Evolutionary conservation across 305 asterid genomes (phyloP).

Genomic region (Fraxinus baroniana): DNA sequence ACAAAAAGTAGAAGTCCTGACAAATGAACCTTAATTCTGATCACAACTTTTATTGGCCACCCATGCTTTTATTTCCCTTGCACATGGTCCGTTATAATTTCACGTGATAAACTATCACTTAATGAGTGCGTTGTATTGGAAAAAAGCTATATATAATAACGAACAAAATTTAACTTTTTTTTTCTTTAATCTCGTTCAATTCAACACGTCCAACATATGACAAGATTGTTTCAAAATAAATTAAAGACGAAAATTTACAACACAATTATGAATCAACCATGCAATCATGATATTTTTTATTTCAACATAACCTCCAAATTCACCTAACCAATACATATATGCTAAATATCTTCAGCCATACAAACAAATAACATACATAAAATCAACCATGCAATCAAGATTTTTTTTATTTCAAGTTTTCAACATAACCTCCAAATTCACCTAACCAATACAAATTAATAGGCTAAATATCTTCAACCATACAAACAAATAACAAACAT

Average conservation of each 20-base stretch:
- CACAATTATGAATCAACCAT: background rate
- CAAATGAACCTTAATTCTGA: background rate
- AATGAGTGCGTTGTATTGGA: background rate
- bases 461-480: background rate
- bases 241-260: background rate
- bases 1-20: background rate
- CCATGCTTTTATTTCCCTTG: background rate
- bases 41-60: background rate
- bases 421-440: background rate
- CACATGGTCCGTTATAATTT: background rate
- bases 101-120: background rate
- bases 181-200: background rate
- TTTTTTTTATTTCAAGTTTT: background rate
- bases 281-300: background rate
- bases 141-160: background rate
- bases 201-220: background rate
- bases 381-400: background rate
- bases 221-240: background rate
- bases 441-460: background rate
- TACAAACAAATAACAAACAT: background rate
- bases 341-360: background rate
- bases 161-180: background rate
- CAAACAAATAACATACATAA: background rate
- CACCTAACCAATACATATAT: background rate
- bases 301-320: background rate